phyloP scores from a whole-genome alignment of 352 stramenopile species.

The Phytophthora litchii region DNA sequence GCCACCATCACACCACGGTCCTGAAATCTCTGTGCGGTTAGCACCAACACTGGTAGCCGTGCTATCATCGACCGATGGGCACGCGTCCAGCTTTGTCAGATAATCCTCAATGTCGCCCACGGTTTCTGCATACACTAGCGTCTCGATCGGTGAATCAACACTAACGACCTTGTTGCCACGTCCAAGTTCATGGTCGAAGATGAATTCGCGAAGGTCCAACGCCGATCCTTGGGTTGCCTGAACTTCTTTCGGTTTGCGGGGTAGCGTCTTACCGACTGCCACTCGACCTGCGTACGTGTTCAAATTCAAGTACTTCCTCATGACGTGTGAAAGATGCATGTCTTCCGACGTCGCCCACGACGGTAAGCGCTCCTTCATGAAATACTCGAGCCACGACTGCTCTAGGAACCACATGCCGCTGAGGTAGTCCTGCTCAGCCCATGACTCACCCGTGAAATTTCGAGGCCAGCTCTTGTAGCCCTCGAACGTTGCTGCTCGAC shows the following conservation, averaged over 20 bases:
- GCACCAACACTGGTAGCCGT: conserved; percentile 32
- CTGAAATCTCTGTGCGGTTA: too few relatives aligned
- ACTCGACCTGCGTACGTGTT: conserved; percentile 65
- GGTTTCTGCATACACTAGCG: conserved; percentile 61
- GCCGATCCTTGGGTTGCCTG: conserved; percentile 25
- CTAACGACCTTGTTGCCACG: conserved; percentile 65
- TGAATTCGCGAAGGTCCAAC: conserved; percentile 57
- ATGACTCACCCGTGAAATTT: conserved; percentile 35
- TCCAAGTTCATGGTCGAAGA: conserved; percentile 66
- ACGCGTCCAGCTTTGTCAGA: conserved; percentile 39
- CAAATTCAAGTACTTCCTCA: conserved; percentile 69
- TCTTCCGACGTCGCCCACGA: conserved; percentile 62
- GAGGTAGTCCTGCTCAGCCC: conserved; percentile 61
- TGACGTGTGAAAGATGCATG: conserved; percentile 69
- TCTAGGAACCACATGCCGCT: conserved; percentile 73
- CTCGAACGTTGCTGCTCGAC: conserved; percentile 40
- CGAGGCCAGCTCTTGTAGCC: conserved; percentile 65
- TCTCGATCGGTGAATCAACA: conserved; percentile 49
- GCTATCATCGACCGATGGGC: conserved; percentile 6
- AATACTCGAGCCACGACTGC: conserved; percentile 70
- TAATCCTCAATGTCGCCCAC: conserved; percentile 54
- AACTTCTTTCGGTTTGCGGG: not conserved
- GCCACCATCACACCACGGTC: conserved; percentile 43
- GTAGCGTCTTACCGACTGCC: conserved; percentile 37
- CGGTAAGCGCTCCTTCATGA: conserved; percentile 57